These are phyloP conservation scores for Murraya paniculata DNA, from an alignment of 345 rosid genomes.

Conservation along the genomic window DNA sequence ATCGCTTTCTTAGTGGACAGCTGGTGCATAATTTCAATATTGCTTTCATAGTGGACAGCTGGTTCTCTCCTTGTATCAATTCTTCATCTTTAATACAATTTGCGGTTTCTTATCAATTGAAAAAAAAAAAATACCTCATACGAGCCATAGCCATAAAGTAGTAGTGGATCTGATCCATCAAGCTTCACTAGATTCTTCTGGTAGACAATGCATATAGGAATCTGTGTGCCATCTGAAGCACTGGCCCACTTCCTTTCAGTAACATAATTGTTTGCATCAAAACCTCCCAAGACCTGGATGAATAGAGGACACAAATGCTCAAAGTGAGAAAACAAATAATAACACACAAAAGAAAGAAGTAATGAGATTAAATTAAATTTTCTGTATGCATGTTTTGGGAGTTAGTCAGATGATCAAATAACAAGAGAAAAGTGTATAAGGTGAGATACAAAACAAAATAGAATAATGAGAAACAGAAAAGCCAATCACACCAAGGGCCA, in stretches of 20 bases:
- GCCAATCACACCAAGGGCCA: background rate
- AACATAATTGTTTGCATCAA: conserved; percentile 73
- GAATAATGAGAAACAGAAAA: background rate
- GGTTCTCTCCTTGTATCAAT: no score
- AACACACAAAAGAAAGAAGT: background rate
- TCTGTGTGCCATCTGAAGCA: conserved; percentile 79
- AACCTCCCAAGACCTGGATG: conserved; percentile 82
- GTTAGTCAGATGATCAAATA: background rate
- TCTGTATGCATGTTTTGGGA: background rate
- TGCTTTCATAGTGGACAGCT: no score
- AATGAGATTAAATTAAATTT: background rate
- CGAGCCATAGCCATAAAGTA: conserved; percentile 94
- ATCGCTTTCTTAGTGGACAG: background rate
- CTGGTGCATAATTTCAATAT: conserved; percentile 8
- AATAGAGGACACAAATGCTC: conserved; percentile 7
- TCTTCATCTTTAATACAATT: no score
- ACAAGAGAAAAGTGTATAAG: background rate
- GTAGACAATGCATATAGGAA: conserved; percentile 82
- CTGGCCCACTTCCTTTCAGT: conserved; percentile 88
- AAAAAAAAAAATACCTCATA: conserved; percentile 61
- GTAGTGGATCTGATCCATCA: conserved; percentile 76
- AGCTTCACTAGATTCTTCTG: conserved; percentile 70
- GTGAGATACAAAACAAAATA: background rate
- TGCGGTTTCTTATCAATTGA: no score
- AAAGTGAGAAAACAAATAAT: background rate